Conservation (phyloP, 2,329 filamentous ascomycete species). For the Fusarium poae region DNA sequence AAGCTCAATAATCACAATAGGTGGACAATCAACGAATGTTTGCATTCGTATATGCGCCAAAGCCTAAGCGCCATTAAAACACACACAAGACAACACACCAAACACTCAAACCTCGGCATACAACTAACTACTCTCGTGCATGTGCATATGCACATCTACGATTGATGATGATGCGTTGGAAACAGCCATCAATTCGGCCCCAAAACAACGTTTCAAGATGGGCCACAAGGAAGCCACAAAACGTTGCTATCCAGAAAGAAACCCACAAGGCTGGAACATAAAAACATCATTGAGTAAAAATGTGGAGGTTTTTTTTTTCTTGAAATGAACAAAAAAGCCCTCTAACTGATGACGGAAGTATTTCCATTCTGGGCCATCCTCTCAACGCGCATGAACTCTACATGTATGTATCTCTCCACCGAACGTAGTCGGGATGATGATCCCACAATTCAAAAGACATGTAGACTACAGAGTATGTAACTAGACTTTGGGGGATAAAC, state of each 20-base stretch:
- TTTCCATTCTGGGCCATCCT: constrained; percentile 23
- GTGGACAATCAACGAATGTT: not conserved
- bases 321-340: constrained; percentile 16
- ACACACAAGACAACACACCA: not conserved
- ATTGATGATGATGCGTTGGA: not conserved
- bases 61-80: not conserved
- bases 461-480: too few relatives aligned
- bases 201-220: constrained; percentile 9
- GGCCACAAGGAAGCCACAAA: constrained; percentile 8
- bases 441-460: too few relatives aligned
- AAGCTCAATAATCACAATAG: not conserved
- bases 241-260: not conserved
- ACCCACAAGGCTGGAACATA: constrained; percentile 38
- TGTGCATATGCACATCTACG: constrained; percentile 8
- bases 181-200: not conserved
- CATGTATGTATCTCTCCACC: constrained; percentile 24
- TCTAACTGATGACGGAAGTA: constrained; percentile 28
- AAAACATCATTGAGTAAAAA: not conserved
- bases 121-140: not conserved
- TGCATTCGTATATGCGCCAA: not conserved
- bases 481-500: not conserved
- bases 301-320: constrained; percentile 33
- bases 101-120: not conserved
- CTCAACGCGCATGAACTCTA: constrained; percentile 16
- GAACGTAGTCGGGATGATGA: too few relatives aligned